Conservation (phyloP, 371 early-diverging fungal species). For the Mucor lusitanicus region DNA sequence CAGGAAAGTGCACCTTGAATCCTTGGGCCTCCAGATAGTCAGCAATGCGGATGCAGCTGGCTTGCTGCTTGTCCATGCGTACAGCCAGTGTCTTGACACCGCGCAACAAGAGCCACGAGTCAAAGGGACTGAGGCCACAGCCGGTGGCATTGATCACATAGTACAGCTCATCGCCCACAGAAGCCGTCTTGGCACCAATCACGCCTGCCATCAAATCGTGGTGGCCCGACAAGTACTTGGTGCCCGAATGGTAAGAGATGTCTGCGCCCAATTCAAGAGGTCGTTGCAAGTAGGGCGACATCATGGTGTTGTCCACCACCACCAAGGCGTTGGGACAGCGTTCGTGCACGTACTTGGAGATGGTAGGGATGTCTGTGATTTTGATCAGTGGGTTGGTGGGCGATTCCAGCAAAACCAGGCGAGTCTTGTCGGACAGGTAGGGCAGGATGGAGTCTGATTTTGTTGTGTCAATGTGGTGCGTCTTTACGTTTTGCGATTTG, state of each 20-base stretch:
- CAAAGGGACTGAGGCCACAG: slow-evolving; percentile 85
- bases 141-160: slow-evolving; percentile 94
- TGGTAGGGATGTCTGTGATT: slow-evolving; percentile 80
- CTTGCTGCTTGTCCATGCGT: slow-evolving; percentile 86
- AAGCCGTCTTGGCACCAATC: slow-evolving; percentile 68
- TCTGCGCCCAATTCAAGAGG: slow-evolving; percentile 89
- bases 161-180: slow-evolving; percentile 77
- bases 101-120: slow-evolving; percentile 84
- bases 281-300: slow-evolving; percentile 87
- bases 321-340: slow-evolving; percentile 75
- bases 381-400: slow-evolving; percentile 92
- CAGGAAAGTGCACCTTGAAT: slow-evolving; percentile 89
- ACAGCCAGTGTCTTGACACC: slow-evolving; percentile 89
- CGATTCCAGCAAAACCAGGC: slow-evolving; percentile 81
- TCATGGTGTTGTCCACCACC: slow-evolving; percentile 95
- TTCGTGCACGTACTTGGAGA: slow-evolving; percentile 68
- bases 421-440: slow-evolving; percentile 76
- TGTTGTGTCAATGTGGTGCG: slow-evolving; percentile 87
- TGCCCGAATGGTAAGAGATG: slow-evolving; percentile 86
- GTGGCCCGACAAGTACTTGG: slow-evolving; percentile 92
- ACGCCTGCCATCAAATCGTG: slow-evolving; percentile 94
- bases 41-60: slow-evolving; percentile 77
- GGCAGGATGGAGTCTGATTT: slow-evolving; percentile 59
- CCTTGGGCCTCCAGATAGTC: slow-evolving; percentile 76
- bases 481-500: slow-evolving; percentile 69